Percentiles rank a stretch among this genome's conserved stretches.
phyloP scores from a whole-genome alignment of 2,329 filamentous ascomycete genomes.

The Pseudogymnoascus sp. region DNA sequence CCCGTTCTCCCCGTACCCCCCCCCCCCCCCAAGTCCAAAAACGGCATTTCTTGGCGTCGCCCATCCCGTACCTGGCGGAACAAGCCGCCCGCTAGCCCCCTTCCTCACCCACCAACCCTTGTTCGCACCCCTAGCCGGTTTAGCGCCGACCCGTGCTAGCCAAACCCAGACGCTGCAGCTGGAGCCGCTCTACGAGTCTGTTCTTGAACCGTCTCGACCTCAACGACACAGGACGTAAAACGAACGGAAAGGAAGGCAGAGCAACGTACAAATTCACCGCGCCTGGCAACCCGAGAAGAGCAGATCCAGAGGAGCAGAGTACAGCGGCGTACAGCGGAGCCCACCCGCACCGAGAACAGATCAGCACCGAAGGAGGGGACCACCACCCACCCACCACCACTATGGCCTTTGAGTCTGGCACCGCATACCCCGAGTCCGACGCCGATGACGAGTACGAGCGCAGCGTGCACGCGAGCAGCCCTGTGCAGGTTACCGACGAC shows the following conservation, averaged over 20 bases:
- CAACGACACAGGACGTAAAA: not conserved
- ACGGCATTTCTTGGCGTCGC: not conserved
- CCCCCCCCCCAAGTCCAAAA: not conserved
- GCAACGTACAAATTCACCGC: not conserved
- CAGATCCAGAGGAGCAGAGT: not conserved
- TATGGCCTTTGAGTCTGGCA: conserved; percentile 57
- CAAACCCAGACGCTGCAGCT: not conserved
- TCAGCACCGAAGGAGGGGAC: not conserved
- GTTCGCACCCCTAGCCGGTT: not conserved
- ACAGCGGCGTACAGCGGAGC: not conserved
- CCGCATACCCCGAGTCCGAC: conserved; percentile 69
- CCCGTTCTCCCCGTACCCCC: not conserved
- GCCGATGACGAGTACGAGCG: conserved; percentile 79
- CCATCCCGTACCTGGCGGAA: not conserved
- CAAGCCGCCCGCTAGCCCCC: not conserved
- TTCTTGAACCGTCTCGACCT: not conserved
- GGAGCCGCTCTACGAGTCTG: not conserved
- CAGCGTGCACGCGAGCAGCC: conserved; percentile 59
- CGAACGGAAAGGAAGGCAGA: not conserved
- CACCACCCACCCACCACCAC: conserved; percentile 9
- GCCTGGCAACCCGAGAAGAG: not conserved
- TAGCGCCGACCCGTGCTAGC: not conserved
- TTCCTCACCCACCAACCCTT: not conserved
- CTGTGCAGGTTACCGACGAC: conserved; percentile 55
- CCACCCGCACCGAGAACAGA: not conserved